Base-by-base conservation (phyloP, 192 early-diverging fungal species). In the Linnemannia exigua region DNA sequence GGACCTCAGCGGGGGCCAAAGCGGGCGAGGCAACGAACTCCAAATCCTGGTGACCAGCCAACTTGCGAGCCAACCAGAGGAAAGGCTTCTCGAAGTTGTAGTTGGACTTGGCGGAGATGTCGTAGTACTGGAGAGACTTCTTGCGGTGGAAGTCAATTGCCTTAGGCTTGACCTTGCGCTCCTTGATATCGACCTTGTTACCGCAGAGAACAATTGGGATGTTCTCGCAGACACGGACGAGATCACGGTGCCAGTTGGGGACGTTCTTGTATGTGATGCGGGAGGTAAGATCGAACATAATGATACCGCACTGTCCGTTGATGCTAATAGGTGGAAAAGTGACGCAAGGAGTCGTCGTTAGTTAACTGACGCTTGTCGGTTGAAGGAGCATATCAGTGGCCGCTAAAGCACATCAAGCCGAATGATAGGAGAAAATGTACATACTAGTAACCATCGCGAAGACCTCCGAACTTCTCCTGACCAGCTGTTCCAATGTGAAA, bases 71-170 rank as follows among this genome's bases (percentile, higher is more conserved):
- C 78, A 99, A 95, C 98, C 98, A 99, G 82, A 99, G 93, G 96
- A 99, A 99, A 74, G 99, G 99, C 96, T 99, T 99, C 93, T 99
- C 99, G 88, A 99, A 99, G 94, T 99, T 99, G 94, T 99, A 99
- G 95, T 99, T 99, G 89, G 92, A 94, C 94, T 99, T 99, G 87
- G 99, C 99, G 74, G 95, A 96, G 89, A 99, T 99, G 90, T 99
- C 99, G 91, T 99, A 99, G 95, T 99, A 99, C 93, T 99, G 99
- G 48, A 99, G 94, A 91, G 99, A 99, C 95, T 99, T 99, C 94
- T 99, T 99, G 87, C 99, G 93, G 94, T 99, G 99, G 96, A 99
- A 99, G 72, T 98, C 99, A 92, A 99, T 99, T 82, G 95, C 95
- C 94, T 99, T 99, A 69, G 98, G 98, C 96, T 99, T 99, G 82